Percentiles rank a stretch among this genome's conserved stretches.
Conservation (phyloP, 345 rosid species). For the Brassica juncea region DNA sequence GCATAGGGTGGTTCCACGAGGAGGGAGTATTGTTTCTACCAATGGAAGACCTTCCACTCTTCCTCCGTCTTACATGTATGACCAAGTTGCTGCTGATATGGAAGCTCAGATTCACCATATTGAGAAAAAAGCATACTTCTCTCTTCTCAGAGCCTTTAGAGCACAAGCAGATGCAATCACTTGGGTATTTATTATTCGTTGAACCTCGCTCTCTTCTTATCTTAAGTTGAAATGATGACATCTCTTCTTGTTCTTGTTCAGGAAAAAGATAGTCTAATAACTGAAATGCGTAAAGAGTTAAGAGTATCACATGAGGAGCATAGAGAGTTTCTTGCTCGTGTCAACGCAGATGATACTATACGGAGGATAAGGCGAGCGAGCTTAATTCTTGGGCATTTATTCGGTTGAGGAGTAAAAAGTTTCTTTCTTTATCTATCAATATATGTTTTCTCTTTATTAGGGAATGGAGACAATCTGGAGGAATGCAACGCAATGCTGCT, state of each 20-base stretch:
- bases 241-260: slow-evolving; percentile 47
- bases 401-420: neutral
- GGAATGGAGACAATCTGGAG: slow-evolving; percentile 89
- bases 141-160: slow-evolving; percentile 86
- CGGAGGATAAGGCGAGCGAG: slow-evolving; percentile 64
- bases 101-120: slow-evolving; percentile 84
- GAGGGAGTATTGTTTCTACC: slow-evolving; percentile 54
- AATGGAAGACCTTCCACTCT: slow-evolving; percentile 61
- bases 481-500: slow-evolving; percentile 49
- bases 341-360: slow-evolving; percentile 70
- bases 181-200: slow-evolving; percentile 58
- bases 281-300: slow-evolving; percentile 84
- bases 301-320: slow-evolving; percentile 86
- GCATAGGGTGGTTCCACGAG: slow-evolving; percentile 67
- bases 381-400: slow-evolving; percentile 4
- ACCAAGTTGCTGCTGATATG: slow-evolving; percentile 66
- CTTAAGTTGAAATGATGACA: slow-evolving; percentile 41
- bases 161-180: slow-evolving; percentile 96
- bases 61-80: slow-evolving; percentile 59
- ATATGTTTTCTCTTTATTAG: slow-evolving; percentile 39
- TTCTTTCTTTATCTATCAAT: neutral
- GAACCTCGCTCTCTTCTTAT: slow-evolving; percentile 26
- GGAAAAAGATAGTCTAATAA: slow-evolving; percentile 88
- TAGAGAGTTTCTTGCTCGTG: slow-evolving; percentile 75
- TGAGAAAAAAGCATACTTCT: slow-evolving; percentile 81